phyloP scores from a whole-genome alignment of 345 rosid species.

The Excoecaria agallocha region DNA sequence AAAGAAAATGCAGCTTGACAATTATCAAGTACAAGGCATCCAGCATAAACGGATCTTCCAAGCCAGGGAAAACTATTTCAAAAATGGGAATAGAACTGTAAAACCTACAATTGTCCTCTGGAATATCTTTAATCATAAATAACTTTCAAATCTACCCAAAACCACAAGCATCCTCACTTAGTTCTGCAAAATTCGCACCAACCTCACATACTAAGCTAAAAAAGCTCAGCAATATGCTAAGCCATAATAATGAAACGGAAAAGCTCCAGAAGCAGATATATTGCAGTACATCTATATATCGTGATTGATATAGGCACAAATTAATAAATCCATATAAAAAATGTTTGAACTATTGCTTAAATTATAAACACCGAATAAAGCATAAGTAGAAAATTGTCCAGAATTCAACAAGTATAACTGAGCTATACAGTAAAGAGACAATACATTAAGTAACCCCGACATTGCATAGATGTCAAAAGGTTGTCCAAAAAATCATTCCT shows the following conservation, averaged over 20 bases:
- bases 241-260: background rate
- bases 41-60: background rate
- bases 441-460: constrained; percentile 95
- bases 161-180: background rate
- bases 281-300: background rate
- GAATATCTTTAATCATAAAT: background rate
- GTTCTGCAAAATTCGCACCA: background rate
- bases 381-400: background rate
- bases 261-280: background rate
- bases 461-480: constrained; percentile 57
- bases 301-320: background rate
- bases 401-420: constrained; percentile 11
- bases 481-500: constrained; percentile 61
- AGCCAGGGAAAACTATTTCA: background rate
- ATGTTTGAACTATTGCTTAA: background rate
- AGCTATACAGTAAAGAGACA: constrained; percentile 14
- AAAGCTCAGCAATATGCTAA: background rate
- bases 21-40: background rate
- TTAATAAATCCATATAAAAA: background rate
- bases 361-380: background rate
- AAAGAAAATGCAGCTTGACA: background rate
- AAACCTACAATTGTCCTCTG: background rate
- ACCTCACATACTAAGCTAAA: background rate
- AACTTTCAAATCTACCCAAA: background rate
- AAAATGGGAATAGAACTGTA: background rate